Evolutionary conservation across 2,329 filamentous ascomycete genomes (phyloP), one percentile per base, ranked within the genome.

Genomic region (Aureobasidium uvarum): DNA sequence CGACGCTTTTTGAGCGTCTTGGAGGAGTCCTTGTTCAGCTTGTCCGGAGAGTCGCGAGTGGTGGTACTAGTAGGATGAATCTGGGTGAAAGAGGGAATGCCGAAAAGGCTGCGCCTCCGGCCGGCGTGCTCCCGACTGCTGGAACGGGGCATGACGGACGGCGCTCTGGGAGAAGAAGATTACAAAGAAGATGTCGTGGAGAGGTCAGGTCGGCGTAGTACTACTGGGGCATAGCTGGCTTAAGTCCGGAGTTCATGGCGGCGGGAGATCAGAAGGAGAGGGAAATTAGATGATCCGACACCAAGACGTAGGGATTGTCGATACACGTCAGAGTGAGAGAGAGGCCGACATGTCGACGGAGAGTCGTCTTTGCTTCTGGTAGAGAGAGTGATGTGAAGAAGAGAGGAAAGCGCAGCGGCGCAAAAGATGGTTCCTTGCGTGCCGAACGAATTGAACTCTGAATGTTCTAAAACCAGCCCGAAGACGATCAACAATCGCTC

Each of bases 31-130:
- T 80, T 68, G 20, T 78, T 51, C 33, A n/a, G 23, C 25, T 41
- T 58, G 41, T 38, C 41, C 39, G 51, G 51, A 25, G 25, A 39
- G 60, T 65, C 52, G 45, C 52, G 62, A 11, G 50, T 48, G 65
- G 67, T 66, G 41, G 50, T 55, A 36, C 33, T 36, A 62, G 67
- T 66, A 31, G 68, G 68, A 63, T 68, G 66, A 46, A 69, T 68
- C 33, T 67, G 74, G 48, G 75, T 71, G 58, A 71, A 69, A n/a
- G 73, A 70, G 20, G 73, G 70, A 16, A 76, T 71, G 46, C 68
- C 68, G 66, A 76, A 74, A n/a, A 76, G 66, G 62, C 72, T 69
- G 18, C 62, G 74, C 67, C 69, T 71, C 58, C 74, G 69, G 66
- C 71, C 70, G 45, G 39, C 54, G 33, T 65, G 67, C 52, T 69